Conservation (phyloP, 2,329 filamentous ascomycete species). For the Hymenoscyphus scutula region DNA sequence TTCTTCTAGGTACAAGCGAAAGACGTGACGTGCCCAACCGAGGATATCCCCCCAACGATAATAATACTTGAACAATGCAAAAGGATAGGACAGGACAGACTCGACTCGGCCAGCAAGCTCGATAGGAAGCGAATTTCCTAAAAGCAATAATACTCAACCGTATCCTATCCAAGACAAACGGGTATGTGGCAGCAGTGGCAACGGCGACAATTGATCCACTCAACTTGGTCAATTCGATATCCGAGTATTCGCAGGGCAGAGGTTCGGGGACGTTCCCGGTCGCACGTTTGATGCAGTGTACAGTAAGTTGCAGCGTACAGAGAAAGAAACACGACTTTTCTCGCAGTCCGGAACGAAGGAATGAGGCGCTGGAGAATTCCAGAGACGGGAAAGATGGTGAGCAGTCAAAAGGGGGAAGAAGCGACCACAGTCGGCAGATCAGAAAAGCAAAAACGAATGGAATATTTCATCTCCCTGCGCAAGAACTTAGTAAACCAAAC, state of each 20-base stretch:
- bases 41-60: too few relatives aligned
- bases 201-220: background rate
- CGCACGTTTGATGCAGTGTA: background rate
- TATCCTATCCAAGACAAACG: background rate
- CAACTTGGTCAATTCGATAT: background rate
- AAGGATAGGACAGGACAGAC: too few relatives aligned
- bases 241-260: background rate
- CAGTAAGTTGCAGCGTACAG: background rate
- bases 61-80: too few relatives aligned
- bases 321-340: too few relatives aligned
- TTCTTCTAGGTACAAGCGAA: background rate
- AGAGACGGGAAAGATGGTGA: background rate
- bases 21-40: too few relatives aligned
- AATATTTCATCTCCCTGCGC: background rate
- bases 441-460: background rate
- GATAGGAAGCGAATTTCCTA: too few relatives aligned
- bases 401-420: too few relatives aligned
- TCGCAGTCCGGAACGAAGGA: background rate
- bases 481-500: constrained; percentile 8
- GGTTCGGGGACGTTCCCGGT: background rate
- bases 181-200: background rate
- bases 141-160: background rate
- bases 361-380: background rate
- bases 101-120: too few relatives aligned
- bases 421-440: background rate